Conservation (phyloP, 768 basidiomycete genomes). For the Boletus sp. region DNA sequence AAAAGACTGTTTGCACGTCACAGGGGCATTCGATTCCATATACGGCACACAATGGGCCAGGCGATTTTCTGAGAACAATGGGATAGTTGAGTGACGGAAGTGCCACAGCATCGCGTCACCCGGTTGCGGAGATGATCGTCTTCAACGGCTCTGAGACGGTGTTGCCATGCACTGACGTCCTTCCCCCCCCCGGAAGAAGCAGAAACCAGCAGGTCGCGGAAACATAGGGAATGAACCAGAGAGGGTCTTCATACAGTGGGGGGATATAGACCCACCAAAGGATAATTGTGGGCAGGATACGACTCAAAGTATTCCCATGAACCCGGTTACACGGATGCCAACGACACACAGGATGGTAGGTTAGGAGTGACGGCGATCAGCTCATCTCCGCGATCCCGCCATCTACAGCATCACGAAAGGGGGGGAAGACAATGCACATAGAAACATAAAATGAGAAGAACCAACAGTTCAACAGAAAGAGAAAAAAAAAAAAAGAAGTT, state of each 20-base stretch:
- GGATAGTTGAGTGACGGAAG: slow-evolving; percentile 2
- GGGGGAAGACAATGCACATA: slow-evolving; percentile 1
- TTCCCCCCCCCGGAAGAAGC: background rate
- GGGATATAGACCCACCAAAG: slow-evolving; percentile 1
- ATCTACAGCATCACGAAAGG: slow-evolving; percentile 17
- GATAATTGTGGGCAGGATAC: slow-evolving; percentile 4
- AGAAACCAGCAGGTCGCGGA: background rate
- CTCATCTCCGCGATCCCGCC: slow-evolving; percentile 24
- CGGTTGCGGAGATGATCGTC: slow-evolving; percentile 13
- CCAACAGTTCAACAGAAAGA: background rate
- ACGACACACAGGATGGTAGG: slow-evolving; percentile 9
- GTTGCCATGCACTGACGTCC: background rate
- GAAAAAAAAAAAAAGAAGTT: background rate
- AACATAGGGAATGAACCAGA: slow-evolving; percentile 1
- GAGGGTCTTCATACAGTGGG: background rate
- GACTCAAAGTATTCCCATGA: slow-evolving; percentile 8
- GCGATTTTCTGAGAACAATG: slow-evolving; percentile 10
- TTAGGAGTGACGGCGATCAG: slow-evolving; percentile 29
- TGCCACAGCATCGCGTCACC: slow-evolving; percentile 8
- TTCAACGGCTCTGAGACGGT: background rate
- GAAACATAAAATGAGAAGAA: slow-evolving; percentile 1
- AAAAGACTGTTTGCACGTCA: background rate
- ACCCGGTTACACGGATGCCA: slow-evolving; percentile 12
- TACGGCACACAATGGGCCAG: slow-evolving; percentile 21
- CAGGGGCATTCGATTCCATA: slow-evolving; percentile 12